These are phyloP conservation scores for Saturnispora halmiae DNA, from an alignment of 805 yeast species.

Conservation along the genomic window DNA sequence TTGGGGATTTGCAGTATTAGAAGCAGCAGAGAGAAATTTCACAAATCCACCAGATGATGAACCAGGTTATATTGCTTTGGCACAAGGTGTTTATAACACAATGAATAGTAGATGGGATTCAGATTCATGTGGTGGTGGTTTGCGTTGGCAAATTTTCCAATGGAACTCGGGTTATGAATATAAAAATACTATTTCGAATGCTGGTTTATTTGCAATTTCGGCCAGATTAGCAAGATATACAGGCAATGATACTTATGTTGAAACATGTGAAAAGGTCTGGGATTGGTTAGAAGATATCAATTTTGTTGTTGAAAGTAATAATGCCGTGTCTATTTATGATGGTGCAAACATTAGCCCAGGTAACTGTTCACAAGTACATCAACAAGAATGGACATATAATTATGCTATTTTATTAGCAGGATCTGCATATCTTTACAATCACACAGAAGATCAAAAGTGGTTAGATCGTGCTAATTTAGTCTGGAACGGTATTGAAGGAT, in stretches of 20 bases:
- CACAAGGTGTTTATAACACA: conserved; percentile 82
- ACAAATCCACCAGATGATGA: conserved; percentile 50
- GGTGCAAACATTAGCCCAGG: conserved; percentile 43
- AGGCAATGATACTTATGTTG: conserved; percentile 59
- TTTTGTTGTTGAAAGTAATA: conserved; percentile 23
- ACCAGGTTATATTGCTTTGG: conserved; percentile 55
- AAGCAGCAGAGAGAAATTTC: conserved; percentile 77
- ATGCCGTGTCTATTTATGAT: conserved; percentile 37
- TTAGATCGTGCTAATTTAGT: conserved; percentile 30
- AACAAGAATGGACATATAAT: conserved; percentile 57
- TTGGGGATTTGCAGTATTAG: conserved; percentile 84
- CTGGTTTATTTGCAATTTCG: conserved; percentile 69
- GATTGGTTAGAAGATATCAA: conserved; percentile 43
- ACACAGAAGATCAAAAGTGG: conserved; percentile 43
- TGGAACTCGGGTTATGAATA: conserved; percentile 86
- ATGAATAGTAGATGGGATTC: conserved; percentile 77
- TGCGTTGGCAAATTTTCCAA: conserved; percentile 86
- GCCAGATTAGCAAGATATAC: conserved; percentile 81
- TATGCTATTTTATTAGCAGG: conserved; percentile 63
- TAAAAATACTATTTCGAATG: conserved; percentile 83
- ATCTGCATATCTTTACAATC: conserved; percentile 58
- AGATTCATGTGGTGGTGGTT: conserved; percentile 58
- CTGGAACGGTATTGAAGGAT: conserved; percentile 29
- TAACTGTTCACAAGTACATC: conserved; percentile 43
- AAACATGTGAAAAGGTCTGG: conserved; percentile 64